Conservation (phyloP, 108 stramenopile species). For the Aurantiochytrium sp. region DNA sequence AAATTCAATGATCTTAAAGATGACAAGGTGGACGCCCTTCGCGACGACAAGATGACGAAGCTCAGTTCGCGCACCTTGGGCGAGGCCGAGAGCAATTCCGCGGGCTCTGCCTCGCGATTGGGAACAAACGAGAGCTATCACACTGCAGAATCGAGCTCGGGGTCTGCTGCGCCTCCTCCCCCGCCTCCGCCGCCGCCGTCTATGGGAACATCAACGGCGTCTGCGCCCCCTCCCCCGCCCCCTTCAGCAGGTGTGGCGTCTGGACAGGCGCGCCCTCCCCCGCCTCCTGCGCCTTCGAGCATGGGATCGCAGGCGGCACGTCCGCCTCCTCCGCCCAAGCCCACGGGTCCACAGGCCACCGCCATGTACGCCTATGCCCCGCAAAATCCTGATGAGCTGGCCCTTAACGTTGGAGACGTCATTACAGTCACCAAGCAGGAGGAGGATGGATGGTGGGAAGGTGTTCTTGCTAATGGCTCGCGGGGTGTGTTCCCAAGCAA, state of each 20-base stretch:
- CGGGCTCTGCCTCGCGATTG: not conserved
- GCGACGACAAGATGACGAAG: not conserved
- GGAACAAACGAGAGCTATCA: not conserved
- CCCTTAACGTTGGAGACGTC: not conserved
- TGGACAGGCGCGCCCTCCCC: not conserved
- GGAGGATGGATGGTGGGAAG: constrained; percentile 4
- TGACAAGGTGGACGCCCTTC: not conserved
- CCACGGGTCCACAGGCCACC: not conserved
- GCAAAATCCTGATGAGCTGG: not conserved
- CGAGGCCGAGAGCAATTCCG: not conserved
- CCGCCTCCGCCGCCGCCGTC: not conserved
- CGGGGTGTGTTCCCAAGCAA: not conserved
- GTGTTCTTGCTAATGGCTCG: not conserved
- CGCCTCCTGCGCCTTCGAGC: not conserved
- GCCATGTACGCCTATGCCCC: not conserved
- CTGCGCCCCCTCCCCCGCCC: not conserved
- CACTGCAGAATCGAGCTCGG: not conserved
- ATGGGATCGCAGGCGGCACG: not conserved
- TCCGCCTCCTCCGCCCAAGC: not conserved
- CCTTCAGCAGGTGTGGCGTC: not conserved
- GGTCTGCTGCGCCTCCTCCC: not conserved
- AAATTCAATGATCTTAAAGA: not conserved
- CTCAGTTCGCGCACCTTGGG: not conserved
- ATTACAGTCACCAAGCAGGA: not conserved
- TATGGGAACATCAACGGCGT: not conserved